Evolutionary conservation across 805 yeast genomes (phyloP).

Genomic region (Komagataella populi): DNA sequence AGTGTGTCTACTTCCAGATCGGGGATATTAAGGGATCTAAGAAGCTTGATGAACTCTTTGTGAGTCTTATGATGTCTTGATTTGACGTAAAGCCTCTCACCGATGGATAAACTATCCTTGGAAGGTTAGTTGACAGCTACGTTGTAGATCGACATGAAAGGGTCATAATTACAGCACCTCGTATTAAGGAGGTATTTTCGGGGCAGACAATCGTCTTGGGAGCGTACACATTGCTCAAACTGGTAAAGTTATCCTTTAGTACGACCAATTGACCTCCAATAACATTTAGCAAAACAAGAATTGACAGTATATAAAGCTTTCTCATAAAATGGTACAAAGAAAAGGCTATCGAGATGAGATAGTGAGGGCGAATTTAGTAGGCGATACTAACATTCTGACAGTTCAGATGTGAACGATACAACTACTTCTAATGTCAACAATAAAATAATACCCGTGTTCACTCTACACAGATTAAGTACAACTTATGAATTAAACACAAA

Average conservation of each 20-base stretch:
- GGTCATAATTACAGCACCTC: background rate
- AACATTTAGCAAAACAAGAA: background rate
- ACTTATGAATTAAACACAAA: background rate
- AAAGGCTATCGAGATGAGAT: background rate
- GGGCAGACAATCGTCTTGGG: background rate
- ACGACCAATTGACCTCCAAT: background rate
- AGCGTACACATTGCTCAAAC: background rate
- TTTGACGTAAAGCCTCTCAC: background rate
- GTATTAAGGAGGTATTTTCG: background rate
- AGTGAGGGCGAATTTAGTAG: background rate
- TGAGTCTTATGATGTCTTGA: background rate
- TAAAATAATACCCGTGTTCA: background rate
- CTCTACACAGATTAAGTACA: background rate
- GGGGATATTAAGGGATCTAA: background rate
- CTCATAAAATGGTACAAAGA: background rate
- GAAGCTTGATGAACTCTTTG: background rate
- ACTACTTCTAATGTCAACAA: constrained; percentile 8
- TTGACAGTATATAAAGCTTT: background rate
- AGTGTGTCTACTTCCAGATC: background rate
- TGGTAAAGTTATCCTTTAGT: background rate
- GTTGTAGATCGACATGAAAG: background rate
- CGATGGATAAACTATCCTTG: background rate
- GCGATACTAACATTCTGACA: background rate
- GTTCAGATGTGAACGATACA: constrained; percentile 8
- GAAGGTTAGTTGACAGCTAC: background rate